Percentiles rank a stretch among this genome's conserved stretches.
Conservation (phyloP, 1,139 yeast species). For the Meyerozyma elateridarum region DNA sequence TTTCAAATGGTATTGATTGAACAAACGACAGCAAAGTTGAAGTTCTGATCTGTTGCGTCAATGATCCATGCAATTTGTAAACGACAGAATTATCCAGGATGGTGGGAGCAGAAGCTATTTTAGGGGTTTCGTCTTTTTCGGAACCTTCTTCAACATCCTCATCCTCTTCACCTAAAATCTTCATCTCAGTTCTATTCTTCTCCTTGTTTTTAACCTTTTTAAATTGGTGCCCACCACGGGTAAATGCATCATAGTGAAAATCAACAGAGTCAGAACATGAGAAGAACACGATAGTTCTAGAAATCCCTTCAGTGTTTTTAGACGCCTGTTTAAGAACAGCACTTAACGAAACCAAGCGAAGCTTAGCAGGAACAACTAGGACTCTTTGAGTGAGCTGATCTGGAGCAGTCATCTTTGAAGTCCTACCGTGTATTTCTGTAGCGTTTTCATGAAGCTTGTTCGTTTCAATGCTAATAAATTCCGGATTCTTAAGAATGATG, state of each 20-base stretch:
- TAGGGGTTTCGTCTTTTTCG: slow-evolving; percentile 20
- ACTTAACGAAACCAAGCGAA: slow-evolving; percentile 76
- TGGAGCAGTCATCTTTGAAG: slow-evolving; percentile 57
- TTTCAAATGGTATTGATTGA: slow-evolving; percentile 21
- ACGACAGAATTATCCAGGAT: slow-evolving; percentile 45
- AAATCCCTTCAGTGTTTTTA: slow-evolving; percentile 15
- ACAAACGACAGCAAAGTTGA: slow-evolving; percentile 68
- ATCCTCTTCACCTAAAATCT: slow-evolving; percentile 13
- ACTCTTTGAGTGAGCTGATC: slow-evolving; percentile 82
- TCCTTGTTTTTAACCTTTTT: slow-evolving; percentile 27
- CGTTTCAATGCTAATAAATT: slow-evolving; percentile 47
- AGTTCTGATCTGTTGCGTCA: slow-evolving; percentile 77
- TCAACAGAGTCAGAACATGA: slow-evolving; percentile 95
- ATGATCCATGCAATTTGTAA: slow-evolving; percentile 87
- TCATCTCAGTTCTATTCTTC: slow-evolving; percentile 18
- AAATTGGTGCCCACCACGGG: slow-evolving; percentile 47
- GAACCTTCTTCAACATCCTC: slow-evolving; percentile 15
- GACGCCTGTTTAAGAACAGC: slow-evolving; percentile 55
- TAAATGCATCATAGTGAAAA: slow-evolving; percentile 75
- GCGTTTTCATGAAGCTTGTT: slow-evolving; percentile 12
- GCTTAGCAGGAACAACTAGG: slow-evolving; percentile 83
- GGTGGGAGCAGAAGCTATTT: slow-evolving; percentile 42
- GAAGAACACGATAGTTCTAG: slow-evolving; percentile 76
- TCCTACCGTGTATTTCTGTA: neutral
- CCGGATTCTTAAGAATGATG: slow-evolving; percentile 65